Evolutionary conservation across 2,329 filamentous ascomycete genomes (phyloP), one percentile per base, ranked within the genome.

Genomic region (Scedosporium boydii): DNA sequence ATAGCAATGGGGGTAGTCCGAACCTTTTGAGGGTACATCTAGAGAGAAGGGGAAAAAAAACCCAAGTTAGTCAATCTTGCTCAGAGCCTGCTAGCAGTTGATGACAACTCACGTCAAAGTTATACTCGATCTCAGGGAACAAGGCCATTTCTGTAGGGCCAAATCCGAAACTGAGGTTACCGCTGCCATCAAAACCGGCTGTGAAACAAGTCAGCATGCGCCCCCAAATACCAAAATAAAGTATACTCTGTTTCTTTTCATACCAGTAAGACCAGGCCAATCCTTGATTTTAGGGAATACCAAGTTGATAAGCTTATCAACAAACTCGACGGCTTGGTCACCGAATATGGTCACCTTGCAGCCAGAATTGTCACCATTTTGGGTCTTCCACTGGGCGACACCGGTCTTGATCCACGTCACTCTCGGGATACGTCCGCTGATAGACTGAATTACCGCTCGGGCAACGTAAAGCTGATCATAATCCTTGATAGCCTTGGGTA

Each of bases 231-330:
- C 48, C 44, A 58, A 16, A 21, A 1, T 16, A 29, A 12, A 14
- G n/a, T 27, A 6, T 7, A 12, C 16, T 51, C 10, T 38, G 5
- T 18, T 41, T n/a, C 26, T 26, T 6, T 23, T 23, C 23, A 26
- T 63, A 64, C 75, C 80, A 67, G 76, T 71, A 62, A 86, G 70
- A 21, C 95, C 95, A 62, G 84, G 85, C 89, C 91, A 99, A 69
- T 99, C 95, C 81, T 98, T 99, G 76, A 99, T 96, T 71, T 87
- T 90, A 46, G 95, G 95, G 72, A 98, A 82, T 5, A 99, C 93
- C 7, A 98, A 80, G 72, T 96, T 91, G 62, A 98, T 81, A 68
- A 92, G 80, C 78, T 96, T 96, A 70, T 93, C 89, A 55, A 99
- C 72, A 74, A 99, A 97, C 73, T 97, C 88, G 66, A 91, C 90